Evolutionary conservation across 2,329 filamentous ascomycete species (phyloP).

Genomic region (Botrytis sinoallii): DNA sequence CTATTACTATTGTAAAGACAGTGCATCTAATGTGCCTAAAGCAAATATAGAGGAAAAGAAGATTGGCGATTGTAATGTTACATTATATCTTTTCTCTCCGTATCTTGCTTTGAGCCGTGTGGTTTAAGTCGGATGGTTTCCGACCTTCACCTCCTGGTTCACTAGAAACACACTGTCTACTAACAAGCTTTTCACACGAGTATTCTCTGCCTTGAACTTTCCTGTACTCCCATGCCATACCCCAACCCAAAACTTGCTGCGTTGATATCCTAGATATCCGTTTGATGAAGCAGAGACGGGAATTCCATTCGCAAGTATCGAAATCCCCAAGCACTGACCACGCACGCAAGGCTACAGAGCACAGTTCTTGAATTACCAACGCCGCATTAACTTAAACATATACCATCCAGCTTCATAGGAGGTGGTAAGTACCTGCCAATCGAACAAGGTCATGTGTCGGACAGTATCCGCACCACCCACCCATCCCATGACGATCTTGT

Average conservation of each 20-base stretch:
- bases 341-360: neutral
- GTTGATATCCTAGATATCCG: neutral
- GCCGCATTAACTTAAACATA: rapidly evolving
- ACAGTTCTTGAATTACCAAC: neutral
- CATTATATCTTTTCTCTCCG: neutral
- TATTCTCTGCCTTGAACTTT: too few species aligned
- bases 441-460: neutral
- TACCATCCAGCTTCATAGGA: neutral
- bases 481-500: neutral
- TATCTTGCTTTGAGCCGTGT: neutral
- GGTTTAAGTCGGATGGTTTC: neutral
- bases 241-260: too few species aligned
- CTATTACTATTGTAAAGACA: too few species aligned
- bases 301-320: neutral
- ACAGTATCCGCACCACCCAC: neutral
- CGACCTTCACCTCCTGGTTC: neutral
- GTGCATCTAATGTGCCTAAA: neutral
- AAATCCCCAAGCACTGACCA: neutral
- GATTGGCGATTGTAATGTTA: neutral
- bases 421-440: neutral
- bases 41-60: neutral
- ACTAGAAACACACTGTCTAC: too few species aligned
- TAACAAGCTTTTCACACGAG: too few species aligned
- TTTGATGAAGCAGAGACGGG: neutral
- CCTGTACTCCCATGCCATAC: too few species aligned